Percentiles rank a stretch among this genome's conserved stretches.
Evolutionary conservation across 2,329 filamentous ascomycete genomes (phyloP).

Genomic region (Ilyonectria mors-panacis): DNA sequence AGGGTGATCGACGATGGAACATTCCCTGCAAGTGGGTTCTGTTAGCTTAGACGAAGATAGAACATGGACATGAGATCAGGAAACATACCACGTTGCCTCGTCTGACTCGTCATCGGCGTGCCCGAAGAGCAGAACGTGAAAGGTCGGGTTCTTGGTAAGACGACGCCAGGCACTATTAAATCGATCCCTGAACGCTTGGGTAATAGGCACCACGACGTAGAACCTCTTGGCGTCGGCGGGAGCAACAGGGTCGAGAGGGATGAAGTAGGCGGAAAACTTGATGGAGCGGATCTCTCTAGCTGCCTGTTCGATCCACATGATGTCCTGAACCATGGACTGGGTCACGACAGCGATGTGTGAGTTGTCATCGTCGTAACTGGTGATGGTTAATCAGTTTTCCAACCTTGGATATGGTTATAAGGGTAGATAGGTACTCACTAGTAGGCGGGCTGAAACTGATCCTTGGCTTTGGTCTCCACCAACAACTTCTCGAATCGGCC

Average conservation of each 20-base stretch:
- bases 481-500: background rate
- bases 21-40: no score
- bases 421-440: no score
- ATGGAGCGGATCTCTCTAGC: background rate
- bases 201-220: background rate
- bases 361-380: slow-evolving; percentile 14
- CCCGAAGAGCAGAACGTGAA: background rate
- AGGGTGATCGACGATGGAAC: no score
- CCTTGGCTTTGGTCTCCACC: no score
- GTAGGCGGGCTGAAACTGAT: no score
- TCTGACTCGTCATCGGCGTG: background rate
- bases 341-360: slow-evolving; percentile 20
- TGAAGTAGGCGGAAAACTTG: slow-evolving; percentile 28
- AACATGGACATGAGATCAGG: no score
- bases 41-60: no score
- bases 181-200: background rate
- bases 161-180: slow-evolving; percentile 3
- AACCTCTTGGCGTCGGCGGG: background rate
- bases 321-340: slow-evolving; percentile 30
- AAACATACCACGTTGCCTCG: no score
- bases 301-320: slow-evolving; percentile 16
- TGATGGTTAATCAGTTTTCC: background rate
- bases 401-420: no score
- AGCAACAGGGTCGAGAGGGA: background rate
- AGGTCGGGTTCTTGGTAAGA: background rate